These are phyloP conservation scores for Haplosporangium sp. DNA, from an alignment of 371 early-diverging fungal species.

Conservation along the genomic window DNA sequence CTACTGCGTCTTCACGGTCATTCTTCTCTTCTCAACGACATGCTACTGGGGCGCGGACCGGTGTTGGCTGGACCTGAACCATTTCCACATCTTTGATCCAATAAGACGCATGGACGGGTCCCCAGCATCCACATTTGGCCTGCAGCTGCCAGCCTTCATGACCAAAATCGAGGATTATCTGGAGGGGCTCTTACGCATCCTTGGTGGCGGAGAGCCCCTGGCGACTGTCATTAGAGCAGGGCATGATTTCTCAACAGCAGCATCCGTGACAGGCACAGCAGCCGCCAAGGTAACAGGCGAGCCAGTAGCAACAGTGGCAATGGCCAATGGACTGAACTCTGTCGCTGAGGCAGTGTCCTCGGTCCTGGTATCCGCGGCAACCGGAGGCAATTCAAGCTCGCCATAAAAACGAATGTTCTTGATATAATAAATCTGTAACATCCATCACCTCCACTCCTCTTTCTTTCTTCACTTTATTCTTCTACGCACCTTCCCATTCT, in stretches of 20 bases:
- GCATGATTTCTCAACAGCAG: constrained; percentile 2
- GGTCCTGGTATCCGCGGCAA: constrained; percentile 15
- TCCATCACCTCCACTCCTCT: neutral
- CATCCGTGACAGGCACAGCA: neutral
- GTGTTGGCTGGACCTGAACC: constrained; percentile 72
- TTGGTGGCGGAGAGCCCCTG: constrained; percentile 42
- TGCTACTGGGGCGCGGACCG: constrained; percentile 79
- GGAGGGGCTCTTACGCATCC: constrained; percentile 20
- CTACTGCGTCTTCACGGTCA: constrained; percentile 64
- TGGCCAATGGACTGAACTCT: neutral
- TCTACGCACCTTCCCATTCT: neutral
- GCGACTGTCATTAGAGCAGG: constrained; percentile 37
- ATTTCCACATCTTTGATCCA: constrained; percentile 40
- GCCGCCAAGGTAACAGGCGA: neutral
- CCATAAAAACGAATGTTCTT: neutral
- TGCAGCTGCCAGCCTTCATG: constrained; percentile 36
- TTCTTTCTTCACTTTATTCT: neutral
- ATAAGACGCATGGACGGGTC: constrained; percentile 46
- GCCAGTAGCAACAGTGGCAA: constrained; percentile 1
- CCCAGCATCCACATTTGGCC: constrained; percentile 42
- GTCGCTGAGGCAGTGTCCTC: constrained; percentile 28
- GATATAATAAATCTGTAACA: neutral
- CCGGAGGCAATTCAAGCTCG: neutral
- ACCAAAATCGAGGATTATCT: constrained; percentile 24
- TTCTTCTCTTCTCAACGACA: constrained; percentile 70